Evolutionary conservation across 176 grass and related monocot genomes (phyloP), one percentile per base, ranked within the genome.

Genomic region (Rhipidocladum racemiflorum): DNA sequence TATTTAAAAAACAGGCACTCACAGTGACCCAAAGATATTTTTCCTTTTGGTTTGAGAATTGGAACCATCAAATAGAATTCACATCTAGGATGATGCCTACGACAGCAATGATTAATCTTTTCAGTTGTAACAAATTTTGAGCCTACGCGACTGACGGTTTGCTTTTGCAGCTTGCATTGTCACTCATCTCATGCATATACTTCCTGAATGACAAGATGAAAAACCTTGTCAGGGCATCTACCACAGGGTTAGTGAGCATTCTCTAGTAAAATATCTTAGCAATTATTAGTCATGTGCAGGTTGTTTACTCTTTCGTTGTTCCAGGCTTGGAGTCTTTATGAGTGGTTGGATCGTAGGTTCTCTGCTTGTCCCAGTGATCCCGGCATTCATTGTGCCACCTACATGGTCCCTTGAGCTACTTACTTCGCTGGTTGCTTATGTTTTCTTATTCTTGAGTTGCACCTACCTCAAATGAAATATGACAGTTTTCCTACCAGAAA

Each of bases 161-260:
- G 85, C 28, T 88, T 70, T 69, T 83, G 75, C 87, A 95, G 95
- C 88, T 98, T 82, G 88, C 88, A 6, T 68, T 98, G 38, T 91
- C 92, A 78, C 84, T 98, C 2, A 6, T 88, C 12, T 81, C 90
- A 12, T 98, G 96, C 72, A 85, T 98, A 77, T 95, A 91, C 56
- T 95, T 98, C n/a, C 92, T 98, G 43, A 98, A 95, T 40, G 90
- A 93, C 6, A 98, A 95, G 87, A 95, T 95, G 92, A 98, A 98
- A 65, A 87, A 91, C 70, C 67, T 89, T 61, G 21, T 45, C 51
- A 92, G 92, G 80, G 96, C 96, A 0, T 93, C 81, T n/a, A 17
- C 79, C 15, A 98, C 90, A 56, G 96, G 96, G 96, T 98, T 48
- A 94, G 92, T 84, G 77, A 60, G 35, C 68, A 70, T 61, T 45